phyloP scores from a whole-genome alignment of 495 filamentous ascomycete species.

The Aspergillus egyptiacus region DNA sequence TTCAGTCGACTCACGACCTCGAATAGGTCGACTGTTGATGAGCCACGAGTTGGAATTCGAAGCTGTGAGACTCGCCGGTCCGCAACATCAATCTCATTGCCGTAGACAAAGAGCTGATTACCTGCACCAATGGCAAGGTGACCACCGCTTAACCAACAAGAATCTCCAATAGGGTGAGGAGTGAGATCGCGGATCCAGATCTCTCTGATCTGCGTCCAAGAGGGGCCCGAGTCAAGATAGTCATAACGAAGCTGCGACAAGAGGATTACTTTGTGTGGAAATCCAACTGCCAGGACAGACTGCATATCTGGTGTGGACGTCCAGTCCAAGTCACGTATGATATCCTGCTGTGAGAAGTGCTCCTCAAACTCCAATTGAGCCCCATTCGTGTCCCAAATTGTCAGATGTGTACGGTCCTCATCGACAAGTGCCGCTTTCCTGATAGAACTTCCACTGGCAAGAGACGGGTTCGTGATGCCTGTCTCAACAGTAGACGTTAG shows the following conservation, averaged over 20 bases:
- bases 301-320: slow-evolving; percentile 88
- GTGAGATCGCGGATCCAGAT: slow-evolving; percentile 77
- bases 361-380: slow-evolving; percentile 76
- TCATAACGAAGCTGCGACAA: slow-evolving; percentile 93
- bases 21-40: slow-evolving; percentile 58
- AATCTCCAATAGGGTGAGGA: slow-evolving; percentile 88
- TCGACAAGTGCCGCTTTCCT: slow-evolving; percentile 84
- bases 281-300: slow-evolving; percentile 87
- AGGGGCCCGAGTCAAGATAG: slow-evolving; percentile 82
- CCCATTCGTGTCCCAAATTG: slow-evolving; percentile 86
- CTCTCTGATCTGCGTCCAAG: slow-evolving; percentile 81
- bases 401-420: slow-evolving; percentile 63
- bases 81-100: slow-evolving; percentile 61
- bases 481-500: slow-evolving; percentile 80
- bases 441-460: slow-evolving; percentile 81
- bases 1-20: slow-evolving; percentile 77
- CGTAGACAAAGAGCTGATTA: slow-evolving; percentile 87
- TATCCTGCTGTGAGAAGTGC: slow-evolving; percentile 63
- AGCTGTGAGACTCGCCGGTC: slow-evolving; percentile 60
- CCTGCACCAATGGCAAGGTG: slow-evolving; percentile 82
- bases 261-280: slow-evolving; percentile 74
- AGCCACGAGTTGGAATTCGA: slow-evolving; percentile 52
- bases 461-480: slow-evolving; percentile 61
- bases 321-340: slow-evolving; percentile 87
- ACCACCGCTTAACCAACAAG: slow-evolving; percentile 80